Percentiles rank a stretch among this genome's conserved stretches.
Evolutionary conservation across 495 filamentous ascomycete genomes (phyloP).

Genomic region (Baudoinia panamericana): DNA sequence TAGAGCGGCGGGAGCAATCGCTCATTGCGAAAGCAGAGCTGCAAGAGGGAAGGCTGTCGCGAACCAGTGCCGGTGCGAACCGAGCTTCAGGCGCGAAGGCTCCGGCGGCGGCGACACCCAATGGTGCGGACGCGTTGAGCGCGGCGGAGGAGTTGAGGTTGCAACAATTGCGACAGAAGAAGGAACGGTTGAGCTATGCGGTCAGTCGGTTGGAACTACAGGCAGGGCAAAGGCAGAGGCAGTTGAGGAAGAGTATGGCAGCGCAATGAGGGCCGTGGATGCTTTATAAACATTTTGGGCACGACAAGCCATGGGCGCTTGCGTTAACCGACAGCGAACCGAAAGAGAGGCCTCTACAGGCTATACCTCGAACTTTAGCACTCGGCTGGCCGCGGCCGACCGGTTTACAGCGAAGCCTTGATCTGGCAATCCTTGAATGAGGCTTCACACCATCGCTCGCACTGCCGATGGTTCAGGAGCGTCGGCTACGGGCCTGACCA

Average conservation of each 20-base stretch:
- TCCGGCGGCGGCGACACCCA: slow-evolving; percentile 23
- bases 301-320: too few relatives aligned
- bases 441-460: too few relatives aligned
- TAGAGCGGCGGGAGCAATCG: slow-evolving; percentile 55
- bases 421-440: too few relatives aligned
- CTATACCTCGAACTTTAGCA: too few relatives aligned
- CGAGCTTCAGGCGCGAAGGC: slow-evolving; percentile 8
- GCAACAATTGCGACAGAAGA: slow-evolving; percentile 56
- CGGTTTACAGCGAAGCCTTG: too few relatives aligned
- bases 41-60: slow-evolving; percentile 52
- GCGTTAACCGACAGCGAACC: too few relatives aligned
- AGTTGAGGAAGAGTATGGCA: slow-evolving; percentile 71
- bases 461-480: too few relatives aligned
- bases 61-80: slow-evolving; percentile 14
- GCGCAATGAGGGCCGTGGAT: slow-evolving; percentile 24
- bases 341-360: too few relatives aligned
- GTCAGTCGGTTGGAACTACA: slow-evolving; percentile 62
- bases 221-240: slow-evolving; percentile 48
- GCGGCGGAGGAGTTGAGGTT: slow-evolving; percentile 42
- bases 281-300: too few relatives aligned
- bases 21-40: slow-evolving; percentile 60
- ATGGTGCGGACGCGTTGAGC: slow-evolving; percentile 21
- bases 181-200: slow-evolving; percentile 63
- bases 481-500: too few relatives aligned
- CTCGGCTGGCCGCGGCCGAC: too few relatives aligned